Evolutionary conservation across 352 stramenopile genomes (phyloP).

Genomic region (Phytopythium aichiense): DNA sequence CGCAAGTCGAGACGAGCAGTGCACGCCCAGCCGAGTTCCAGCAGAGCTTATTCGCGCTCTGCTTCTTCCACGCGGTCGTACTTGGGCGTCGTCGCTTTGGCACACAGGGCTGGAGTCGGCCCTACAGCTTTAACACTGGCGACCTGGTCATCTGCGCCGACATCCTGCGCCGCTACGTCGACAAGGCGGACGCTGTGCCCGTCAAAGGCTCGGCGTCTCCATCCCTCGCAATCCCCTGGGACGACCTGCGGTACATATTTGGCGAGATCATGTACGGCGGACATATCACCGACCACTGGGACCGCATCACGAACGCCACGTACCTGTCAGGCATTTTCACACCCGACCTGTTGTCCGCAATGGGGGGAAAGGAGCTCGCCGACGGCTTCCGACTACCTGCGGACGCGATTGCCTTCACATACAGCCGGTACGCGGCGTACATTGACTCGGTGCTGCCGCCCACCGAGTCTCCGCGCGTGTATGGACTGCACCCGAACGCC

Average conservation of each 20-base stretch:
- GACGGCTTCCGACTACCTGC: slow-evolving; percentile 71
- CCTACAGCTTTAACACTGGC: slow-evolving; percentile 94
- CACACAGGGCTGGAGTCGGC: slow-evolving; percentile 89
- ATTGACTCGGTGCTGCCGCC: slow-evolving; percentile 61
- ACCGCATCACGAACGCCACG: slow-evolving; percentile 77
- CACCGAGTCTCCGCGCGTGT: slow-evolving; percentile 59
- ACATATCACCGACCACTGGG: slow-evolving; percentile 84
- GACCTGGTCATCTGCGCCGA: slow-evolving; percentile 92
- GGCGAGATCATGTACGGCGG: slow-evolving; percentile 91
- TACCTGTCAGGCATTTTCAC: slow-evolving; percentile 73
- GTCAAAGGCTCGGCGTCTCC: not conserved
- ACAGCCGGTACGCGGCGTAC: slow-evolving; percentile 92
- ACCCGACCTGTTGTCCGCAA: slow-evolving; percentile 38
- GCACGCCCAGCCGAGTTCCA: slow-evolving; percentile 85
- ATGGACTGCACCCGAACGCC: slow-evolving; percentile 76
- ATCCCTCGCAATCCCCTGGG: slow-evolving; percentile 48
- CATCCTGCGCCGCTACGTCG: slow-evolving; percentile 66
- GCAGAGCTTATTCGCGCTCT: slow-evolving; percentile 91
- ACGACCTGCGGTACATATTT: slow-evolving; percentile 89
- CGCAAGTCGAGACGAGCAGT: slow-evolving; percentile 61
- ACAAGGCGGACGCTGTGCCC: slow-evolving; percentile 16
- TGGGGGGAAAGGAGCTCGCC: slow-evolving; percentile 40
- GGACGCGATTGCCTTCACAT: slow-evolving; percentile 65
- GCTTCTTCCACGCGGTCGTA: slow-evolving; percentile 93
- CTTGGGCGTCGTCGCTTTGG: slow-evolving; percentile 89